A percentile compares a stretch with the other conserved stretches of the same genome.
Conservation (phyloP, 495 filamentous ascomycete genomes). For the Recurvomyces mirabilis region DNA sequence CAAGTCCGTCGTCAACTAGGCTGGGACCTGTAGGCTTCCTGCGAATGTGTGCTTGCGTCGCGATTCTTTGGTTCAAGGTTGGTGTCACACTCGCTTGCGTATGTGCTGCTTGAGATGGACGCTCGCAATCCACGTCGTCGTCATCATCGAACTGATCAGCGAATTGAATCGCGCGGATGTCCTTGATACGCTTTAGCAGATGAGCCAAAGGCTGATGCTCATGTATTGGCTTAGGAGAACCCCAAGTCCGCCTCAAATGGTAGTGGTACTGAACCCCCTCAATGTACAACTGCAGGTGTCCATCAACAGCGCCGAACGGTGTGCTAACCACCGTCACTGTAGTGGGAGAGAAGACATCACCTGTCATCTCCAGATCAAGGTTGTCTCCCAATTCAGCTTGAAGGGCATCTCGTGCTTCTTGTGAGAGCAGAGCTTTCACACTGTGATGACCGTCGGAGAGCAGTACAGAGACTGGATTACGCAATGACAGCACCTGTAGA, state of each 20-base stretch:
- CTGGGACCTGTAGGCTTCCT: not conserved
- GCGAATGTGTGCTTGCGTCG: not conserved
- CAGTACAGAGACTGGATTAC: not conserved
- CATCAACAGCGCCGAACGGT: slow-evolving; percentile 2
- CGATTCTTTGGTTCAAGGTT: not conserved
- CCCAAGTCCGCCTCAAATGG: slow-evolving; percentile 5
- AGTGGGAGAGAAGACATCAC: slow-evolving; percentile 9
- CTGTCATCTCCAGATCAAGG: slow-evolving; percentile 6
- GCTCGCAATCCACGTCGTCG: not conserved
- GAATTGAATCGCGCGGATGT: not conserved
- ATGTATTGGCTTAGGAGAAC: not conserved
- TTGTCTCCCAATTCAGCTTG: slow-evolving; percentile 7
- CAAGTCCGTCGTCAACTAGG: slow-evolving; percentile 7
- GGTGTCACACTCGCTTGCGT: not conserved
- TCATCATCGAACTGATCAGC: slow-evolving; percentile 1
- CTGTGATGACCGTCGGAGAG: slow-evolving; percentile 11
- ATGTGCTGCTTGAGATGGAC: not conserved
- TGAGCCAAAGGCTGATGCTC: not conserved
- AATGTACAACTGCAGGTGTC: slow-evolving; percentile 8
- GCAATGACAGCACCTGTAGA: not conserved
- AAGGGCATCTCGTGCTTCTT: not conserved
- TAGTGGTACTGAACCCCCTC: slow-evolving; percentile 12
- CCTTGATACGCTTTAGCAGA: not conserved
- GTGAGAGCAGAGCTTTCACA: slow-evolving; percentile 9
- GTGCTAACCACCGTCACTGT: slow-evolving; percentile 4